Percentiles rank a stretch among this genome's conserved stretches.
These are phyloP conservation scores for Castanopsis chinensis DNA, from an alignment of 306 rosid genomes.

Conservation along the genomic window DNA sequence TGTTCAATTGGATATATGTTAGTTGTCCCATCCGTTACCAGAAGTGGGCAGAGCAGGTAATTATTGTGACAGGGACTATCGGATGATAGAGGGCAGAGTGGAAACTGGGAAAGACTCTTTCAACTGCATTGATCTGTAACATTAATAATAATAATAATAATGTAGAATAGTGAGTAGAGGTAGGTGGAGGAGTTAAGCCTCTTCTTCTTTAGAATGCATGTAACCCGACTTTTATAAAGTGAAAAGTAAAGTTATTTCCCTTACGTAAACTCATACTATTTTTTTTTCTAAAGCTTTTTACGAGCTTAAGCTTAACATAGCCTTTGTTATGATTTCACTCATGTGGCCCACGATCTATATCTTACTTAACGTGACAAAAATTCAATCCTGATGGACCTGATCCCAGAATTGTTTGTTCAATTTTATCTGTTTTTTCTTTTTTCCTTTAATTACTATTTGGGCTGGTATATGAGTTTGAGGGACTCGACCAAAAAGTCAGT, in stretches of 20 bases:
- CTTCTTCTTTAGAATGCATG: constrained; percentile 7
- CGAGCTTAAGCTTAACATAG: neutral
- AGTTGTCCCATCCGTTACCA: too few species aligned
- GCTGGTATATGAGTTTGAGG: too few species aligned
- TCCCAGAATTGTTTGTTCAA: neutral
- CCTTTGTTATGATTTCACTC: neutral
- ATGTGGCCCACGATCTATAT: neutral
- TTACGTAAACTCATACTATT: neutral
- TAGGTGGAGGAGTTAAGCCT: constrained; percentile 23
- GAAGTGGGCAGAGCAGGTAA: too few species aligned
- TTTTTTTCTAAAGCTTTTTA: neutral
- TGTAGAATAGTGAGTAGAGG: constrained; percentile 13
- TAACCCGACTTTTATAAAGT: constrained; percentile 13
- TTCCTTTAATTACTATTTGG: neutral
- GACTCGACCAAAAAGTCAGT: too few species aligned
- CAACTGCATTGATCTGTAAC: neutral
- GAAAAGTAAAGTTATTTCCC: neutral
- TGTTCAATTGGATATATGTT: too few species aligned
- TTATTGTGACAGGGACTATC: neutral
- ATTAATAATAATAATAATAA: constrained; percentile 12
- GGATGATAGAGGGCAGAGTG: neutral
- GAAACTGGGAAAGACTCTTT: neutral
- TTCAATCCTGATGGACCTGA: neutral
- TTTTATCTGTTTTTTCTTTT: too few species aligned
- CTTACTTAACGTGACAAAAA: neutral